phyloP scores from a whole-genome alignment of 768 basidiomycete genomes.

The Boletus reticuloceps region DNA sequence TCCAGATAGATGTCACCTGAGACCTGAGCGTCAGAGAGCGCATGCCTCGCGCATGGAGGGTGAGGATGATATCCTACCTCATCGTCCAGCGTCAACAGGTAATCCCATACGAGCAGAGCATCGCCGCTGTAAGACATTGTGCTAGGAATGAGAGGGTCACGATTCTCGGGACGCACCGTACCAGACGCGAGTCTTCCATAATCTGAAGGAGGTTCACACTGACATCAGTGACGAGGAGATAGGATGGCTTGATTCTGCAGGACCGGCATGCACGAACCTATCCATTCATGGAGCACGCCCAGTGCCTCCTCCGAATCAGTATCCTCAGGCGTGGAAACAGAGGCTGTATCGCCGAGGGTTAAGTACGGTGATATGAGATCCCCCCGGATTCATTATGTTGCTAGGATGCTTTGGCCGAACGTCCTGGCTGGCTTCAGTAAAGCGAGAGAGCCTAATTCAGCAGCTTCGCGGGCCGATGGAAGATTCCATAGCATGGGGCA shows the following conservation, averaged over 20 bases:
- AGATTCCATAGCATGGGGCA: too few species aligned
- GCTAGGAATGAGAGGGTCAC: background rate
- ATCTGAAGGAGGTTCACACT: background rate
- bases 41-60: background rate
- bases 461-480: background rate
- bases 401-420: background rate
- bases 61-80: background rate
- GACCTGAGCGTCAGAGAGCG: background rate
- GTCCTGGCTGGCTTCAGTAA: background rate
- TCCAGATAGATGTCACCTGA: background rate
- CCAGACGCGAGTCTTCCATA: background rate
- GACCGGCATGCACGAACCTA: too few species aligned
- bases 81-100: constrained; percentile 6
- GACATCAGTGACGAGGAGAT: background rate
- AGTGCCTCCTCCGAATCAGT: background rate
- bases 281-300: background rate
- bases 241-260: background rate
- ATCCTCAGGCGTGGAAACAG: background rate
- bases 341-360: too few species aligned
- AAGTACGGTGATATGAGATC: background rate
- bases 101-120: constrained; percentile 3
- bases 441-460: background rate
- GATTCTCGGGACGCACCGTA: background rate
- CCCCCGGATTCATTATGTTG: background rate
- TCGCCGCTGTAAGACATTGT: background rate